A percentile compares a stretch with the other conserved stretches of the same genome.
phyloP scores from a whole-genome alignment of 345 rosid species.

The Gossypium arboreum region DNA sequence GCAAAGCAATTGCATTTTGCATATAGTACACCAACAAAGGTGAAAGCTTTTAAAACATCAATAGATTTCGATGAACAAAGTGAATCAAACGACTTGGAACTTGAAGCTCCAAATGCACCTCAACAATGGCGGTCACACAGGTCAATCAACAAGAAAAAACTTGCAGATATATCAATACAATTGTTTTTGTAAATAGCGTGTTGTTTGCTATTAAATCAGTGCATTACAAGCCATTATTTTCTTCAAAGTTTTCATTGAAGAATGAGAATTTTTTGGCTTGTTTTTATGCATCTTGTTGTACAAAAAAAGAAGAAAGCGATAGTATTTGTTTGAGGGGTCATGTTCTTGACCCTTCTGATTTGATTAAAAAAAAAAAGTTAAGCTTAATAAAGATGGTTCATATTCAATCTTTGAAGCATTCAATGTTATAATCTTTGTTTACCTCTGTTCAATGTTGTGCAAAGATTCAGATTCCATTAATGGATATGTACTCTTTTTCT shows the following conservation, averaged over 20 bases:
- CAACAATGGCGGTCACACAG: conserved; percentile 26
- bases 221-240: conserved; percentile 13
- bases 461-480: not conserved
- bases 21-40: conserved; percentile 64
- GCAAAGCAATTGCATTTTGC: conserved; percentile 64
- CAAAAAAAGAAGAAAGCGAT: not conserved
- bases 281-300: conserved; percentile 24
- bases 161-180: conserved; percentile 42
- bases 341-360: conserved; percentile 17
- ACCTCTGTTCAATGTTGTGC: not conserved
- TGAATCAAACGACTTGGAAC: conserved; percentile 40
- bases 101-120: conserved; percentile 73
- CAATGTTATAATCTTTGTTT: not conserved
- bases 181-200: conserved; percentile 11
- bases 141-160: conserved; percentile 33
- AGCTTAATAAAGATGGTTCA: not conserved
- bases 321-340: conserved; percentile 19
- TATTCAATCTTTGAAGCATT: not conserved
- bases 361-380: not conserved
- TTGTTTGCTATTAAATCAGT: too few species aligned
- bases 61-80: conserved; percentile 25
- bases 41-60: conserved; percentile 37
- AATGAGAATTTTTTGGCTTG: conserved; percentile 22
- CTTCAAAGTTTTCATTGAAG: conserved; percentile 35
- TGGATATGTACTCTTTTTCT: not conserved